Conservation (phyloP, 2,329 filamentous ascomycete species). For the Meredithiella fracta region DNA sequence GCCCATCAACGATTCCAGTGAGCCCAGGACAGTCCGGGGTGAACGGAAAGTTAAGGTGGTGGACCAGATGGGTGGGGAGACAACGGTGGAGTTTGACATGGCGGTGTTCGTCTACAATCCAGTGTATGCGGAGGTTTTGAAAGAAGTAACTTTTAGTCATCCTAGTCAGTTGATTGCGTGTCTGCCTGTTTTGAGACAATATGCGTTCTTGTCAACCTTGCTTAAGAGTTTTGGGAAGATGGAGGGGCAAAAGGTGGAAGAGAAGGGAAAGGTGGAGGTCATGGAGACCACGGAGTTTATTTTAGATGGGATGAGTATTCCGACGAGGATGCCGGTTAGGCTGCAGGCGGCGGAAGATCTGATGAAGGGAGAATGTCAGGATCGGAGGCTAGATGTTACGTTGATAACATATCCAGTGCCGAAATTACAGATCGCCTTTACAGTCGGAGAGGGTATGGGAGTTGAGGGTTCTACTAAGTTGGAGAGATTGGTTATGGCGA, state of each 20-base stretch:
- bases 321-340: neutral
- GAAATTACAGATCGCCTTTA: slow-evolving; percentile 37
- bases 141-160: slow-evolving; percentile 58
- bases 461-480: neutral
- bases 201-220: slow-evolving; percentile 50
- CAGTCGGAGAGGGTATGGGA: slow-evolving; percentile 20
- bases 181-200: slow-evolving; percentile 60
- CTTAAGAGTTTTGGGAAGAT: slow-evolving; percentile 30
- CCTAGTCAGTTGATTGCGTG: slow-evolving; percentile 59
- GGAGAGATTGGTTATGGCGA: slow-evolving; percentile 18
- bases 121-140: slow-evolving; percentile 51
- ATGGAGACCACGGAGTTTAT: neutral
- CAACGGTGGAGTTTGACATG: slow-evolving; percentile 24
- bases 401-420: slow-evolving; percentile 34
- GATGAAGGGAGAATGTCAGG: neutral
- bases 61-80: neutral
- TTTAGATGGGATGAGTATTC: neutral
- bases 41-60: slow-evolving; percentile 22
- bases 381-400: slow-evolving; percentile 23
- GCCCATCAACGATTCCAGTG: slow-evolving; percentile 30
- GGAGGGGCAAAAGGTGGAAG: neutral
- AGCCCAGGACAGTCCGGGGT: slow-evolving; percentile 35
- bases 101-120: slow-evolving; percentile 55
- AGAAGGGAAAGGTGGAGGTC: neutral
- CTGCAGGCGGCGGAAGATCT: neutral